These are phyloP conservation scores for Trichoderma sp. DNA, from an alignment of 2,329 filamentous ascomycete species.

Conservation along the genomic window DNA sequence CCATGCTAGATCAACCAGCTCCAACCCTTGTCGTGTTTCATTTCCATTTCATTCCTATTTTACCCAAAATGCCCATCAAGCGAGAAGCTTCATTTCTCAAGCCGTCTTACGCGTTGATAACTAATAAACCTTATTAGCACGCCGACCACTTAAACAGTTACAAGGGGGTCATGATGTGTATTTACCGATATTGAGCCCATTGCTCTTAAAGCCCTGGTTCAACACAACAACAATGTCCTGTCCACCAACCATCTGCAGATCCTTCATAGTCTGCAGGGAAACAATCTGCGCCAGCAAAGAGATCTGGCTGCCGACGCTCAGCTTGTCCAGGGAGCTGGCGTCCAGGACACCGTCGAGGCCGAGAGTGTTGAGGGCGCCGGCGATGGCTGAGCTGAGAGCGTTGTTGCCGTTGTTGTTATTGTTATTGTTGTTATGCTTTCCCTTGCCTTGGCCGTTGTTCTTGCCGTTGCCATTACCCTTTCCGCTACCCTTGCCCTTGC, in stretches of 20 bases:
- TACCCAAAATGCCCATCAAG: neutral
- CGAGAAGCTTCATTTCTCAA: neutral
- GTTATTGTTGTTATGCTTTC: constrained; percentile 10
- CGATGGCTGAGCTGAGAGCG: constrained; percentile 26
- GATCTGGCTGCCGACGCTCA: constrained; percentile 33
- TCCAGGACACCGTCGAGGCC: constrained; percentile 32
- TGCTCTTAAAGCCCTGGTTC: constrained; percentile 28
- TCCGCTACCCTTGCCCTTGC: constrained; percentile 23
- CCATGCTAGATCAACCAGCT: neutral
- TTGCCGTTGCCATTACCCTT: neutral
- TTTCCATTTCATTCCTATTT: neutral
- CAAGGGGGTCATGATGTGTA: neutral
- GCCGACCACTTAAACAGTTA: neutral
- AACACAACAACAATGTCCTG: constrained; percentile 29
- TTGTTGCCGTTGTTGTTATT: constrained; percentile 27
- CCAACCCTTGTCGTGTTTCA: neutral
- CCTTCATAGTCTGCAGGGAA: constrained; percentile 31
- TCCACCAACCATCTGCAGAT: constrained; percentile 28
- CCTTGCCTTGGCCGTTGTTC: neutral
- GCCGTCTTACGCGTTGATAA: neutral
- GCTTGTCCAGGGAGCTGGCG: constrained; percentile 30
- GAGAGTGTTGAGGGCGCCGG: constrained; percentile 32
- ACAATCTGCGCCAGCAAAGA: constrained; percentile 31
- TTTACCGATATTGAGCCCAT: constrained; percentile 27
- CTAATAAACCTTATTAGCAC: neutral